A percentile compares a stretch with the other conserved stretches of the same genome.
phyloP scores from a whole-genome alignment of 495 filamentous ascomycete genomes.

The Aspergillus carlsbadensis region DNA sequence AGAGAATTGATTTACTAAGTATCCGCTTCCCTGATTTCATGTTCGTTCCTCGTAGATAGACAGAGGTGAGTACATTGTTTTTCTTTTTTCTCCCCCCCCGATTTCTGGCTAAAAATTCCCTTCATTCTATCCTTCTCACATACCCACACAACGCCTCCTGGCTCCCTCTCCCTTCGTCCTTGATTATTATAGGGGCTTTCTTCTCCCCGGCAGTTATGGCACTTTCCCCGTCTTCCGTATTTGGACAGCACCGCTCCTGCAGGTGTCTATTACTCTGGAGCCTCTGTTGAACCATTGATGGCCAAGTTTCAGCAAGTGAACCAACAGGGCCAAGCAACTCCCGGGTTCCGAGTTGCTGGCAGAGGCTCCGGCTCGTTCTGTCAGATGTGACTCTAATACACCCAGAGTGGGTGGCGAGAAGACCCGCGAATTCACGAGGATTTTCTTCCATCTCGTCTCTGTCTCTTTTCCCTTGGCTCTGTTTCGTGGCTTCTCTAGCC shows the following conservation, averaged over 20 bases:
- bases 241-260: too few species aligned
- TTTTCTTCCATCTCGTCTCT: neutral
- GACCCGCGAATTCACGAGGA: too few species aligned
- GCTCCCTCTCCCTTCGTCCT: neutral
- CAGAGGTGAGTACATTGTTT: slow-evolving; percentile 6
- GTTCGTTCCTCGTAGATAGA: neutral
- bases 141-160: neutral
- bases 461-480: neutral
- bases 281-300: too few species aligned
- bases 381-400: too few species aligned
- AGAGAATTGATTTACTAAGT: neutral
- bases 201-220: neutral
- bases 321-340: too few species aligned
- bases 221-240: too few species aligned
- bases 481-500: slow-evolving; percentile 3
- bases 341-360: too few species aligned
- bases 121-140: neutral
- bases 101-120: slow-evolving; percentile 1
- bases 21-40: neutral
- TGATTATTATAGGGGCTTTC: neutral
- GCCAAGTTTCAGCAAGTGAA: too few species aligned
- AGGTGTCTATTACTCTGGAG: too few species aligned
- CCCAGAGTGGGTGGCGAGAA: too few species aligned
- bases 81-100: neutral
- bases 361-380: too few species aligned